Evolutionary conservation across 2,329 filamentous ascomycete genomes (phyloP).

Genomic region (Beauveria pseudobassiana): DNA sequence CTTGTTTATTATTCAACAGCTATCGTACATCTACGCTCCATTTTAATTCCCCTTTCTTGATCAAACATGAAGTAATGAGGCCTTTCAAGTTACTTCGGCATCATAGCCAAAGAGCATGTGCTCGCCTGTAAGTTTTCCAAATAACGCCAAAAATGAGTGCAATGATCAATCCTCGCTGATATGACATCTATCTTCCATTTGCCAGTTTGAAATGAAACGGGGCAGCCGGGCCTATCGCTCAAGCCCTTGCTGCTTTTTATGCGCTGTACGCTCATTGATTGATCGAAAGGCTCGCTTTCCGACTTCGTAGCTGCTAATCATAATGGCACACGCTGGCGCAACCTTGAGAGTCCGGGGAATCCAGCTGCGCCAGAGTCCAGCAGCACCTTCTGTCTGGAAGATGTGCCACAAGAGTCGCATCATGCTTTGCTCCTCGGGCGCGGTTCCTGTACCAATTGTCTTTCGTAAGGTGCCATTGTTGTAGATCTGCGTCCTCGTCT

Average conservation of each 20-base stretch:
- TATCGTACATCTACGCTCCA: constrained; percentile 4
- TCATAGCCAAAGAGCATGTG: neutral
- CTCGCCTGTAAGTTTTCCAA: neutral
- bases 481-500: constrained; percentile 86
- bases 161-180: neutral
- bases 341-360: constrained; percentile 88
- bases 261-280: constrained; percentile 51
- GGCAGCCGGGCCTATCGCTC: neutral
- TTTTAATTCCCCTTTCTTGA: neutral
- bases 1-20: neutral
- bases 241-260: constrained; percentile 4
- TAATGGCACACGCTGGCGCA: constrained; percentile 93
- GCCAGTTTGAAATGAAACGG: neutral
- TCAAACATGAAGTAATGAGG: neutral
- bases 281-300: constrained; percentile 80
- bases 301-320: constrained; percentile 97
- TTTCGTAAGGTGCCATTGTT: constrained; percentile 41
- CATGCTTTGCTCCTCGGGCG: constrained; percentile 73
- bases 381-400: constrained; percentile 71
- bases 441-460: constrained; percentile 28
- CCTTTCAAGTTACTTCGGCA: neutral
- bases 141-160: constrained; percentile 6
- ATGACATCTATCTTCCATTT: neutral
- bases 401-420: constrained; percentile 83
- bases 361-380: constrained; percentile 86